Evolutionary conservation across 495 filamentous ascomycete species (phyloP), one percentile per base, ranked within the genome.

Genomic region (Aspergillus conjunctus): DNA sequence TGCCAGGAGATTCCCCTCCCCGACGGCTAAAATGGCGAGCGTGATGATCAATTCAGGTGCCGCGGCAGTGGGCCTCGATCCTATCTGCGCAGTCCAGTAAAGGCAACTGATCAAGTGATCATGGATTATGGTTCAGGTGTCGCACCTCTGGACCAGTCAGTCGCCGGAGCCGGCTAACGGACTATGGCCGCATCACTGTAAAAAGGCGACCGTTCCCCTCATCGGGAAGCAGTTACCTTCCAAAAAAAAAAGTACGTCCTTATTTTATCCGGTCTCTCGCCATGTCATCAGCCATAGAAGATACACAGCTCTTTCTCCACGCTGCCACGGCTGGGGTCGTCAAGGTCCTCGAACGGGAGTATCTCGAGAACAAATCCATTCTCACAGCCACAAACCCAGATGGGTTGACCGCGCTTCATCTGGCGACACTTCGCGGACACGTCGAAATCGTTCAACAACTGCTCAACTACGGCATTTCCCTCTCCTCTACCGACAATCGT

Each of bases 381-480:
- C 60, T 63, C 21, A 39, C 60, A 15, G 54, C 41, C 49, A 39
- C 1, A 17, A 46, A 58, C 26, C 39, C 60, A 3, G 30, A 43
- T 3, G 54, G 54, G 18, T n/a, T 18, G 7, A 58, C 60, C 1
- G 60, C 60, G 12, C 60, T 63, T 17, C 60, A 63, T 30, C 48
- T 63, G 22, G 60, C 60, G 14, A 32, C 34, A 8, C 49, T 49
- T 0, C 34, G 49, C 31, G 48, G 39, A 15, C 54, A 58, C 50
- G 7, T 20, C 3, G 31, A 26, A 4, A 41, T 50, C 20, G 14
- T 58, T 18, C 54, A 43, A 2, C 54, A 26, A 15, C 20, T 63
- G 8, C 26, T 63, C 17, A 18, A 4, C 49, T 54, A 54, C 41
- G 55, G 55, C 31, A 30, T 51, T 10, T 14, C 2, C 41, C 7